Evolutionary conservation across 306 rosid species (phyloP).

Genomic region (Quercus ilex): DNA sequence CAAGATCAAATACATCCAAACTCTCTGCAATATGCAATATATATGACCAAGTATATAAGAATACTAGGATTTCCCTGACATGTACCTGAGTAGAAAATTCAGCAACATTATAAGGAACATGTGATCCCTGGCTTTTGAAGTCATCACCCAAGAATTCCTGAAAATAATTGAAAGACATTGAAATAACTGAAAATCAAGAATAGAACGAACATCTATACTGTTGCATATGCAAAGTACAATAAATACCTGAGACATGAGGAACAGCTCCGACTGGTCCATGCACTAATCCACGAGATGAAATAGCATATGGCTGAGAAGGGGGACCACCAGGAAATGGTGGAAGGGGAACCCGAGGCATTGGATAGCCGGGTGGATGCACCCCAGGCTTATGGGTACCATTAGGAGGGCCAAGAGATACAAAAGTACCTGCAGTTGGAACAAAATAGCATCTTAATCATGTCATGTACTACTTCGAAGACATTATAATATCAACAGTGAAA

Average conservation of each 20-base stretch:
- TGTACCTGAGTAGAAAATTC: too few relatives aligned
- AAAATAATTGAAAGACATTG: too few relatives aligned
- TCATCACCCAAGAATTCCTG: too few relatives aligned
- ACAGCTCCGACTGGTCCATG: constrained; percentile 99
- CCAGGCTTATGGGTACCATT: constrained; percentile 94
- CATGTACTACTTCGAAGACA: neutral
- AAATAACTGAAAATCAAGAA: too few relatives aligned
- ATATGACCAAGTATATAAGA: too few relatives aligned
- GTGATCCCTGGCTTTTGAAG: too few relatives aligned
- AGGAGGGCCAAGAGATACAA: constrained; percentile 77
- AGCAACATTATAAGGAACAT: too few relatives aligned
- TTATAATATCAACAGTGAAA: constrained; percentile 8
- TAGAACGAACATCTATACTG: too few relatives aligned
- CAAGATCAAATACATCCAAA: too few relatives aligned
- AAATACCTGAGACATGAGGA: constrained; percentile 46
- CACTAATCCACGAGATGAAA: constrained; percentile 92
- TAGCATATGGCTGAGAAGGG: constrained; percentile 95
- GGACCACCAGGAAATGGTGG: constrained; percentile 85
- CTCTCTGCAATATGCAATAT: too few relatives aligned
- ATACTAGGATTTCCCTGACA: too few relatives aligned
- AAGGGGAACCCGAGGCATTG: constrained; percentile 83
- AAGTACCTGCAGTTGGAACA: constrained; percentile 59
- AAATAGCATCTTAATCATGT: neutral
- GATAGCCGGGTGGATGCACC: constrained; percentile 80
- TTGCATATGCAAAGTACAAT: too few relatives aligned